phyloP scores from a whole-genome alignment of 495 filamentous ascomycete genomes.

The Sabuloglossum arenarium region DNA sequence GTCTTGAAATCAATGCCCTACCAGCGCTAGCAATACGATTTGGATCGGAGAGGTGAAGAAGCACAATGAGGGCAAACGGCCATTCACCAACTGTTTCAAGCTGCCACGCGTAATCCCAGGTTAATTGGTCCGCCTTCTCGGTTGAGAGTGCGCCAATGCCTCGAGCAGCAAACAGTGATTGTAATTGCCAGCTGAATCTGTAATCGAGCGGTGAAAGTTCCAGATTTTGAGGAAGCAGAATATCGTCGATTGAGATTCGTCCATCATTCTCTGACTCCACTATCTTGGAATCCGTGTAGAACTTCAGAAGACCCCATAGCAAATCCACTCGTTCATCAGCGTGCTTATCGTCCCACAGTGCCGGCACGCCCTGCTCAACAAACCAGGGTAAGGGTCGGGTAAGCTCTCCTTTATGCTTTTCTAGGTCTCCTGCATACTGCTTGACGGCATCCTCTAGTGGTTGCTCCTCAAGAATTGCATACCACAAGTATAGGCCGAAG shows the following conservation, averaged over 20 bases:
- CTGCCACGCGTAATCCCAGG: slow-evolving; percentile 48
- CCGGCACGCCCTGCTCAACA: slow-evolving; percentile 24
- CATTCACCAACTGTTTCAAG: slow-evolving; percentile 48
- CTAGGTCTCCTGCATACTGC: slow-evolving; percentile 46
- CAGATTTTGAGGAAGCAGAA: slow-evolving; percentile 3
- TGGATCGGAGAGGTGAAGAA: slow-evolving; percentile 50
- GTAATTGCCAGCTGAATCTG: slow-evolving; percentile 65
- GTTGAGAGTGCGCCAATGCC: slow-evolving; percentile 20
- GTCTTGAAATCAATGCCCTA: slow-evolving; percentile 46
- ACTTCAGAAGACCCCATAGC: slow-evolving; percentile 65
- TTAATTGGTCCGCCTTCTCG: slow-evolving; percentile 40
- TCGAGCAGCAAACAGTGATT: slow-evolving; percentile 24
- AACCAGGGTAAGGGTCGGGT: slow-evolving; percentile 39
- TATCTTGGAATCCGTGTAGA: slow-evolving; percentile 35
- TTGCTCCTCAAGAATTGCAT: slow-evolving; percentile 44
- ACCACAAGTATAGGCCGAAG: slow-evolving; percentile 81
- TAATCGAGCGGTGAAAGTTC: slow-evolving; percentile 32
- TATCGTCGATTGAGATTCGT: slow-evolving; percentile 1
- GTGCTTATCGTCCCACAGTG: slow-evolving; percentile 27
- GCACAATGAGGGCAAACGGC: slow-evolving; percentile 46
- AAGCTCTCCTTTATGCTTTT: slow-evolving; percentile 31
- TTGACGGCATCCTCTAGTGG: slow-evolving; percentile 47
- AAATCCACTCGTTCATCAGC: slow-evolving; percentile 46
- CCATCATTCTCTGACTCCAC: neutral
- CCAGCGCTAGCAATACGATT: slow-evolving; percentile 42